Evolutionary conservation across 805 yeast genomes (phyloP).

Genomic region (Saccharomycopsis vini): DNA sequence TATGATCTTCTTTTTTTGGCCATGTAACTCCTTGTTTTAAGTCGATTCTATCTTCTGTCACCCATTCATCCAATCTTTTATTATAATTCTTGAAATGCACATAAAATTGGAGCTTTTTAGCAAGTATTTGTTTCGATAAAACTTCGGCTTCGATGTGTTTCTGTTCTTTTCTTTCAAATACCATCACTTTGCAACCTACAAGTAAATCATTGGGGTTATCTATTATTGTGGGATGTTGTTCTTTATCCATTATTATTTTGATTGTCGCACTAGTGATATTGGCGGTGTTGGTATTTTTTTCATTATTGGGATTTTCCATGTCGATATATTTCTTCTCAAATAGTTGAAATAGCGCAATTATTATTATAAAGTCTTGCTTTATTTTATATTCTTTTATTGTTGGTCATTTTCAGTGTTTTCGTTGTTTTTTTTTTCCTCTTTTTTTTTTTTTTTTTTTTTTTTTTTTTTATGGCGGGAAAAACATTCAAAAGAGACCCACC

Average conservation of each 20-base stretch:
- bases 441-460: no score
- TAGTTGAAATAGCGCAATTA: no score
- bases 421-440: no score
- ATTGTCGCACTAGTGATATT: not conserved
- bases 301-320: no score
- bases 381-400: no score
- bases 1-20: constrained; percentile 52
- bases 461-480: no score
- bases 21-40: constrained; percentile 57
- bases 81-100: constrained; percentile 93
- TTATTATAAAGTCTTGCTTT: no score
- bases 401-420: no score
- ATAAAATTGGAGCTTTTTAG: constrained; percentile 73
- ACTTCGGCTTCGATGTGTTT: constrained; percentile 79
- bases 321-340: no score
- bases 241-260: constrained; percentile 1
- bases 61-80: constrained; percentile 96
- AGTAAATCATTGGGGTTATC: constrained; percentile 39
- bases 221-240: not conserved
- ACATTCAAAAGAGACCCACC: no score
- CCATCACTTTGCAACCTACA: constrained; percentile 77
- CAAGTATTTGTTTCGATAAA: constrained; percentile 62
- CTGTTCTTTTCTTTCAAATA: constrained; percentile 58
- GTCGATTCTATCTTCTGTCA: constrained; percentile 62
- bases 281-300: no score